phyloP scores from a whole-genome alignment of 306 rosid genomes.

The Lotus japonicus region DNA sequence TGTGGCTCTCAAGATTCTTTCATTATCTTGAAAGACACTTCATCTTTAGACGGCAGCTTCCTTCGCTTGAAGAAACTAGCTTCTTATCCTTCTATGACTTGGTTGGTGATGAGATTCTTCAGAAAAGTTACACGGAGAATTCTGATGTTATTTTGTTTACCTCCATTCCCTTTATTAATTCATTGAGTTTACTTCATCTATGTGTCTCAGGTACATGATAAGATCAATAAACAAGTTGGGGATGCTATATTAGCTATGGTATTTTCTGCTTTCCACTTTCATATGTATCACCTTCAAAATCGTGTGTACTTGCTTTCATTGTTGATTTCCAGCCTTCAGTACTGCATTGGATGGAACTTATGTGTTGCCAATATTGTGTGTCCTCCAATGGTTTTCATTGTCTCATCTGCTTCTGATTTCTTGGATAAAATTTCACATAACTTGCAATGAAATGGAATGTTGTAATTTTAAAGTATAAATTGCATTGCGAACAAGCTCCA shows the following conservation, averaged over 20 bases:
- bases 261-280: background rate
- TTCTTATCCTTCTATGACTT: constrained; percentile 54
- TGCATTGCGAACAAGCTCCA: background rate
- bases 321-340: background rate
- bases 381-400: background rate
- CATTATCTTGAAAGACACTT: constrained; percentile 50
- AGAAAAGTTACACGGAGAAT: background rate
- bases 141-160: background rate
- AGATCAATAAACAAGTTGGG: constrained; percentile 51
- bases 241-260: constrained; percentile 69
- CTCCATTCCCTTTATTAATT: background rate
- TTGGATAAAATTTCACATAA: background rate
- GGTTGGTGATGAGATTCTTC: constrained; percentile 31
- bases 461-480: background rate
- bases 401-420: too few relatives aligned
- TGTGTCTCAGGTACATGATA: constrained; percentile 53
- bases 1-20: constrained; percentile 64
- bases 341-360: background rate
- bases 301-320: background rate
- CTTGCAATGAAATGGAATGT: background rate
- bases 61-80: constrained; percentile 56
- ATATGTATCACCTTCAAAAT: too few relatives aligned
- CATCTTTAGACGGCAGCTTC: constrained; percentile 44
- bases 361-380: background rate
- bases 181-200: background rate